Base-by-base conservation (phyloP, 805 yeast species). In the Candida stauntonica region DNA sequence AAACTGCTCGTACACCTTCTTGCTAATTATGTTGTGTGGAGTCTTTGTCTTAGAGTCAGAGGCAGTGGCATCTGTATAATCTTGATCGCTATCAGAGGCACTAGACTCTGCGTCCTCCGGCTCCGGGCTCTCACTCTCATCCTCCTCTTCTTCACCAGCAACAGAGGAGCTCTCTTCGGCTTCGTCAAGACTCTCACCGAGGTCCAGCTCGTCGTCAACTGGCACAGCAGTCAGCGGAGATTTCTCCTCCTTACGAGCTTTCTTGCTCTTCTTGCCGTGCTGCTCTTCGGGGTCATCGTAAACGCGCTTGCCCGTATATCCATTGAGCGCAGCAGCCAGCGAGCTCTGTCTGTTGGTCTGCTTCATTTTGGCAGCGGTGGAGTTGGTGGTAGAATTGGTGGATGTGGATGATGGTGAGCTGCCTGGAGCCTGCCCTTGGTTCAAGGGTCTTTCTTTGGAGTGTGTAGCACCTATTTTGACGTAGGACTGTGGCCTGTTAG, bases 401-500 rank as follows among this genome's bases (percentile, higher is more conserved):
- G 24, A 21, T 21, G 24, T 21, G 24, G 24, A 21, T 8, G 24
- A 21, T 11, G 24, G 24, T n/a, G n/a, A n/a, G 24, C 24, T 11
- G 11, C 24, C 24, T 8, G 29, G 3, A 13, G 38, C 7, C 17
- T 16, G n/a, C 15, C 24, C 32, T 20, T 28, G 39, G 28, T 32
- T 39, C 39, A 26, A 41, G 31, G 38, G 31, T 26, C 26, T 31
- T 17, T 26, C 28, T 28, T 32, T 36, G 18, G 44, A 33, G 31
- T 33, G 29, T 29, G 41, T 13, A 26, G 41, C 36, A 28, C 57
- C 54, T 17, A 55, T 52, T 31, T 36, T 54, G 39, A 72, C 68
- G 59, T 79, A 82, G 45, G 67, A 62, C 4, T 73, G 58, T 1
- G 78, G 81, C 52, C 58, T 68, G 33, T 64, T 52, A 15, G 68